phyloP scores from a whole-genome alignment of 2,329 filamentous ascomycete species.

The Scopulariopsis brevicaulis region DNA sequence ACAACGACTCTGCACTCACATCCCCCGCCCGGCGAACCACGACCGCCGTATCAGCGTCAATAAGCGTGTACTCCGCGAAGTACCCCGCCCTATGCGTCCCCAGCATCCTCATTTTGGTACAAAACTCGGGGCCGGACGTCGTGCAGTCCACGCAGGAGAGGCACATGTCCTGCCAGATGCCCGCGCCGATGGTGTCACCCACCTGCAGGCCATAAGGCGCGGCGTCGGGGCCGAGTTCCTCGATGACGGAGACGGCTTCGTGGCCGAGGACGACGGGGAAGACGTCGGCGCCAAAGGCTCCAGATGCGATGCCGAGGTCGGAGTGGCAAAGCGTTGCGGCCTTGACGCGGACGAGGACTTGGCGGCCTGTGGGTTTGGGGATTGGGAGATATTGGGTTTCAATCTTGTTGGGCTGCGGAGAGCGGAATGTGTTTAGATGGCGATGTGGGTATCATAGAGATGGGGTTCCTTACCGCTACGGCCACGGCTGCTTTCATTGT shows the following conservation, averaged over 20 bases:
- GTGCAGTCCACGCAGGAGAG: slow-evolving; percentile 59
- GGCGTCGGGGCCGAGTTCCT: slow-evolving; percentile 62
- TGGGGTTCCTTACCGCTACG: background rate
- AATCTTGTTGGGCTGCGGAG: background rate
- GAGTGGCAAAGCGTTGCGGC: slow-evolving; percentile 1
- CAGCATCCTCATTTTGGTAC: slow-evolving; percentile 27
- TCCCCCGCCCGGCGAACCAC: background rate
- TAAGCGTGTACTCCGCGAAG: slow-evolving; percentile 1
- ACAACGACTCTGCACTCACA: background rate
- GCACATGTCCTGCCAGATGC: slow-evolving; percentile 60
- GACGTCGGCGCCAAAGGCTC: slow-evolving; percentile 35
- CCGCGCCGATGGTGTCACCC: slow-evolving; percentile 36
- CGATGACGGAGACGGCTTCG: slow-evolving; percentile 20
- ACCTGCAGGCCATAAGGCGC: slow-evolving; percentile 83
- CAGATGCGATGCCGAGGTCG: slow-evolving; percentile 10
- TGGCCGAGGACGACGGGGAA: slow-evolving; percentile 24
- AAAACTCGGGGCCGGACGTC: slow-evolving; percentile 59
- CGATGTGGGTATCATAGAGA: background rate
- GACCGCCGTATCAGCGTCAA: background rate
- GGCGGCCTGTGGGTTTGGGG: slow-evolving; percentile 24
- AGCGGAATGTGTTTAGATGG: background rate
- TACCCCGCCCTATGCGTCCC: background rate
- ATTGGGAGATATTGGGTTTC: slow-evolving; percentile 37
- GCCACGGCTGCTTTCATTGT: slow-evolving; percentile 2
- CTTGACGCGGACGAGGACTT: slow-evolving; percentile 1